Base-by-base conservation (phyloP, 805 yeast genomes). In the Clavispora phyllophila region DNA sequence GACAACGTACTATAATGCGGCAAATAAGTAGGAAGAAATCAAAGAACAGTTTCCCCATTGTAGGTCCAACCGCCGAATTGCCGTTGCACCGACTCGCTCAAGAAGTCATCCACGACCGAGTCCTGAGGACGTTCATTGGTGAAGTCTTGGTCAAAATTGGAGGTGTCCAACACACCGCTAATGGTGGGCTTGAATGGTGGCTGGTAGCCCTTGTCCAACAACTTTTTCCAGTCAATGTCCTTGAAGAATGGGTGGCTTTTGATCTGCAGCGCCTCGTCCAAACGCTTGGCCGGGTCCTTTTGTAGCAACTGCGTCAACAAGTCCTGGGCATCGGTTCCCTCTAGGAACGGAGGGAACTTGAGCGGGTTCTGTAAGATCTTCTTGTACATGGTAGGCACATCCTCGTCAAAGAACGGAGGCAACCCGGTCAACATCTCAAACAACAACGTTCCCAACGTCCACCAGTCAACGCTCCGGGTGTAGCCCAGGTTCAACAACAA, bases 41-140 rank as follows among this genome's bases (percentile, higher is more conserved):
- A 49, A 17, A 52, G 50, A 24, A 62, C 60, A 14, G 56, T 65
- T 38, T 75, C 82, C 2, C 93, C 95, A 37, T 83, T 87, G 63
- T 90, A 91, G 2, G 98, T 91, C 99, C 99, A 93, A 6, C 99
- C 98, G 37, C 96, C 98, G 72, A 93, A 93, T 66, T 93, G 98
- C 60, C 85, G 81, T 65, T 93, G 99, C n/a, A 93, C 96, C 55
- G 90, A 80, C 54, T 89, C 98, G 57, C 95, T 86, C 48, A 93
- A 74, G 53, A 78, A 87, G 57, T 87, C 95, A 61, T 90, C 95
- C 14, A 90, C 96, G 10, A 93, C 97, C 48, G 96, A 86, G 61
- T 93, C 99, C 52, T 87, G 83, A 4, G 99, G 98, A 54, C 83
- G 81, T 57, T 93, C 98, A 56, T 74, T 83, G 5, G 99, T 93